Conservation (phyloP, 805 yeast species). For the Wickerhamiella hasegawae region DNA sequence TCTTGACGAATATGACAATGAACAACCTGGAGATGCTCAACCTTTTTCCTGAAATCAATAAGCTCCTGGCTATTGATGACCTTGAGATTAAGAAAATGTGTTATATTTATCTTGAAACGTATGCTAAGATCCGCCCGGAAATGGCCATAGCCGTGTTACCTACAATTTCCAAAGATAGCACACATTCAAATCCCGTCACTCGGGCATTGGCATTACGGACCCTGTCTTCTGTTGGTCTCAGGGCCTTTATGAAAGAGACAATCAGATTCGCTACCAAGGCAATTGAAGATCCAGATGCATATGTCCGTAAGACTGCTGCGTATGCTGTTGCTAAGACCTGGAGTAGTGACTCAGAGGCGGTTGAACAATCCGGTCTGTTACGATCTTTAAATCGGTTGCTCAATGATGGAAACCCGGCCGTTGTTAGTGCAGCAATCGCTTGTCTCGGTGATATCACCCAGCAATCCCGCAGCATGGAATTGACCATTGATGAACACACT, state of each 20-base stretch:
- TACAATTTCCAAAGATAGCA: conserved; percentile 35
- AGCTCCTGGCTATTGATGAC: conserved; percentile 34
- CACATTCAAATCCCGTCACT: conserved; percentile 29
- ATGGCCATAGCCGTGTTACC: conserved; percentile 41
- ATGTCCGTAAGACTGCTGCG: conserved; percentile 54
- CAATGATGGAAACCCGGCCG: conserved; percentile 40
- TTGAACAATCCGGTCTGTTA: conserved; percentile 29
- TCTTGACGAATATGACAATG: conserved; percentile 69
- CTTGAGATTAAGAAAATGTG: conserved; percentile 57
- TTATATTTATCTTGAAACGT: conserved; percentile 45
- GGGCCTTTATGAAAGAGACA: conserved; percentile 34
- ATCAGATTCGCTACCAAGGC: conserved; percentile 24
- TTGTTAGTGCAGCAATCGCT: conserved; percentile 58
- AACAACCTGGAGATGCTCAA: conserved; percentile 62
- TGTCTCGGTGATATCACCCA: conserved; percentile 53
- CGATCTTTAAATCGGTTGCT: conserved; percentile 35
- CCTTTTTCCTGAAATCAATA: conserved; percentile 51
- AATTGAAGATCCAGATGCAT: conserved; percentile 35
- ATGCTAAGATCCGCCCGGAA: conserved; percentile 42
- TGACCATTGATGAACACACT: conserved; percentile 36
- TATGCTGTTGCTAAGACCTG: conserved; percentile 52
- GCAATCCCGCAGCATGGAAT: conserved; percentile 29
- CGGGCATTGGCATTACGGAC: conserved; percentile 52
- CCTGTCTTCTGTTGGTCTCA: conserved; percentile 39
- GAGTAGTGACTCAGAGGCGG: conserved; percentile 35